Base-by-base conservation (phyloP, 129 eudicot genomes). In the Erigeron canadensis region DNA sequence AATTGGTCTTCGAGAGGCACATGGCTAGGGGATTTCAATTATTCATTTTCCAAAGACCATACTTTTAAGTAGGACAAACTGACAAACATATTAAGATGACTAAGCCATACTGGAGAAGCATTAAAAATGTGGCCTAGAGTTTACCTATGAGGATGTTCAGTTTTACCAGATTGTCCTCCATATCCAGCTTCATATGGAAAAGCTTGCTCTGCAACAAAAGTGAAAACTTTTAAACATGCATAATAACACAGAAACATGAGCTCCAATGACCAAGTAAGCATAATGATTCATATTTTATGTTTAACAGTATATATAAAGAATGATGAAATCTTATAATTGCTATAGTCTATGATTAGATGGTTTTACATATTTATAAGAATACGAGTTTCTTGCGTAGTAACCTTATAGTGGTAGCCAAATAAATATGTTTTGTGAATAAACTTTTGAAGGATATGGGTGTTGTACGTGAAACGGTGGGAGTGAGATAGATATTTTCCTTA, bases 131-230 rank as follows among this genome's bases (percentile, higher is more conserved):
- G 39, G 41, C 42, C 37, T 28, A 75, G 48, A 47, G 50, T 62
- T 13, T 75, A 86, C 96, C 92, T 89, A 44, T 71, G 80, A 72
- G 75, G 79, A 62, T 84, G 81, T 62, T 79, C 79, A 11, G 71
- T 54, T 65, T 75, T 69, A 48, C 81, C 84, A 53, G 15, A 75
- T 53, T 65, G 81, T 23, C 74, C 89, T 41, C 86, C 92, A 63
- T 89, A 84, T 56, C 83, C 84, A 50, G 80, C 84, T 44, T 69
- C 86, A 40, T 84, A 81, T 8, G 71, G 81, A 70, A 61, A 60
- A 50, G 80, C 83, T 82, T 75, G 83, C 60, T 68, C 90, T 89
- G 92, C 85, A 76, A 79, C 28, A 72, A 62, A 76, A 64, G 45
- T 43, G 40, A 34, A 65, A 37, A 48, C 48, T 51, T 68, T 42